These are phyloP conservation scores for Aegilops tauschii DNA, from an alignment of 176 grass and related monocot species.

Conservation along the genomic window DNA sequence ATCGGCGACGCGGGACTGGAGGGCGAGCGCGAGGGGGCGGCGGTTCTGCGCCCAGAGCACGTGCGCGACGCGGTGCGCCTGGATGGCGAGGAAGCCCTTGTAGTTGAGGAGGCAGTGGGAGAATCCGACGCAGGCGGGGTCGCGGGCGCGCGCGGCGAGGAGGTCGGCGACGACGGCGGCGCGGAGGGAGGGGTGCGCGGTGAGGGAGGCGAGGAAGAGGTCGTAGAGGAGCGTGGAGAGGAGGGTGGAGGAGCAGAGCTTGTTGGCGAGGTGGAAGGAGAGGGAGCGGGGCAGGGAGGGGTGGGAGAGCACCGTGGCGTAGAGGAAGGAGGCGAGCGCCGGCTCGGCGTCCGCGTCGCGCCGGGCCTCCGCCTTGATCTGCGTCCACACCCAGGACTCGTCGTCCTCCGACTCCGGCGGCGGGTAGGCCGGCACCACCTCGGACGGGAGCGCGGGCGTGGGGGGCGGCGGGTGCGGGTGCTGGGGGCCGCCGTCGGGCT, in stretches of 20 bases:
- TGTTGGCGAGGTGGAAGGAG: conserved; percentile 97
- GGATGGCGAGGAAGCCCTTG: conserved; percentile 98
- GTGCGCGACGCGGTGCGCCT: conserved; percentile 81
- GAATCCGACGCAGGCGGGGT: conserved; percentile 77
- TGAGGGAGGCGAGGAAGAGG: conserved; percentile 75
- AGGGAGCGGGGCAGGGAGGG: conserved; percentile 81
- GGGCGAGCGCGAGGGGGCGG: conserved; percentile 71
- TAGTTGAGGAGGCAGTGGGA: conserved; percentile 97
- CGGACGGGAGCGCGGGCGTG: conserved; percentile 25
- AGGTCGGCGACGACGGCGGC: conserved; percentile 75
- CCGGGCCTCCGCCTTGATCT: conserved; percentile 93
- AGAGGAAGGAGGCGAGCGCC: conserved; percentile 87
- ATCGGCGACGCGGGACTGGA: conserved; percentile 84
- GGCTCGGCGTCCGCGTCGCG: conserved; percentile 86
- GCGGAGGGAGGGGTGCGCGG: conserved; percentile 51
- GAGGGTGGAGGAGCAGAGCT: conserved; percentile 90
- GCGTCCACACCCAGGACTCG: conserved; percentile 80
- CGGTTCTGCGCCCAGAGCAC: conserved; percentile 75
- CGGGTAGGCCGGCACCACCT: conserved; percentile 57
- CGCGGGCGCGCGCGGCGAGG: conserved; percentile 68
- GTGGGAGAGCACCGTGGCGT: conserved; percentile 91
- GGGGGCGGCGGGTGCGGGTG: not conserved
- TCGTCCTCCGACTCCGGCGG: conserved; percentile 83
- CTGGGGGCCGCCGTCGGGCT: not conserved
- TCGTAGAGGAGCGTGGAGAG: conserved; percentile 93